Percentiles rank a stretch among this genome's conserved stretches.
Evolutionary conservation across 345 rosid genomes (phyloP).

Genomic region (Turnera subulata): DNA sequence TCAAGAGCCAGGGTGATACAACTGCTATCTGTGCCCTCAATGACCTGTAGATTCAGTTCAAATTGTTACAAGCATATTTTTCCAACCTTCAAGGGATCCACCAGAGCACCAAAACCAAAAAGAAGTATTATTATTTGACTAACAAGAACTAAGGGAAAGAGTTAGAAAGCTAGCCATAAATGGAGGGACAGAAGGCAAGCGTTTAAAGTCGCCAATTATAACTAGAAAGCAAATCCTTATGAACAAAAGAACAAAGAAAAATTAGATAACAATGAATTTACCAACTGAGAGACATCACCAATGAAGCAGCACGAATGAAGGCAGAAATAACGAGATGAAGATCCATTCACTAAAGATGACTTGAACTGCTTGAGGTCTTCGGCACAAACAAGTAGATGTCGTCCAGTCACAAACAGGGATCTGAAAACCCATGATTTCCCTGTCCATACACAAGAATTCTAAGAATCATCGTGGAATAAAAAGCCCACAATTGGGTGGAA

Average conservation of each 20-base stretch:
- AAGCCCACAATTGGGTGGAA: neutral
- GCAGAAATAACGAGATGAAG: slow-evolving; percentile 53
- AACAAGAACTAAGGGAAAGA: neutral
- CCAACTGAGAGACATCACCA: slow-evolving; percentile 55
- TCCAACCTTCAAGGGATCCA: neutral
- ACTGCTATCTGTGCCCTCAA: slow-evolving; percentile 35
- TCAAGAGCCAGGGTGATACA: slow-evolving; percentile 43
- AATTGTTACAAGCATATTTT: neutral
- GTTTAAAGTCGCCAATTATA: neutral
- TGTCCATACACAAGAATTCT: slow-evolving; percentile 29
- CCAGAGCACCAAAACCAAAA: no score
- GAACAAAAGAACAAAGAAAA: neutral
- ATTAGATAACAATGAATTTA: slow-evolving; percentile 31
- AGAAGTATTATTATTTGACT: no score
- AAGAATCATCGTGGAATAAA: slow-evolving; percentile 1
- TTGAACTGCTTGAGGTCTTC: slow-evolving; percentile 75
- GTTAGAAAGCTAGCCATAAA: neutral
- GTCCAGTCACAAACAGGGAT: slow-evolving; percentile 68
- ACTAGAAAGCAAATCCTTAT: neutral
- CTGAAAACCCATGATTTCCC: slow-evolving; percentile 65
- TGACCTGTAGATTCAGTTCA: slow-evolving; percentile 38
- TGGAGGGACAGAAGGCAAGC: neutral
- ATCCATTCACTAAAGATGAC: slow-evolving; percentile 33
- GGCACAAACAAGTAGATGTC: slow-evolving; percentile 54
- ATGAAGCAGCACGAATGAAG: slow-evolving; percentile 59